Evolutionary conservation across 176 grass and related monocot genomes (phyloP).

Genomic region (Luzula sylvatica): DNA sequence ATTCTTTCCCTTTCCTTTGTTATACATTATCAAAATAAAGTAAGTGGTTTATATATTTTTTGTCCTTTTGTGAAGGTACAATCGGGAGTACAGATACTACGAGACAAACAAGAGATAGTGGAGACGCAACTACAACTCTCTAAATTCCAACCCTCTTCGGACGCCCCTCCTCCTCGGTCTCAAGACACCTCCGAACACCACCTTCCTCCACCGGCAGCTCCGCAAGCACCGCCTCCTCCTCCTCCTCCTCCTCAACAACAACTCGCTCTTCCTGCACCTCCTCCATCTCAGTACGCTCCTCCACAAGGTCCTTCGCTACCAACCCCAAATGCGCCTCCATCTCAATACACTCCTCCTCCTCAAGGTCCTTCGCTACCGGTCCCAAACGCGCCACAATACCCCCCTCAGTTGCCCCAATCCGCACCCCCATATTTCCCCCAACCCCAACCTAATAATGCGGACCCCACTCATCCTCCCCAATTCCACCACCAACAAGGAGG

Average conservation of each 20-base stretch:
- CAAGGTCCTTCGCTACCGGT: constrained; percentile 41
- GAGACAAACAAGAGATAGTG: constrained; percentile 80
- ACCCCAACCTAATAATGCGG: constrained; percentile 36
- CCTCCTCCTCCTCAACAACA: constrained; percentile 29
- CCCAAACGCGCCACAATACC: constrained; percentile 24
- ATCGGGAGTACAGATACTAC: constrained; percentile 62
- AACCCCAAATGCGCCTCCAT: constrained; percentile 42
- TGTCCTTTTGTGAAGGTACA: constrained; percentile 44
- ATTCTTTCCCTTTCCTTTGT: not conserved
- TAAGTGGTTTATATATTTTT: not conserved
- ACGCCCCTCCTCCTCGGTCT: constrained; percentile 28
- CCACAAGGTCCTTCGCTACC: constrained; percentile 41
- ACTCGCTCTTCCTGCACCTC: constrained; percentile 21
- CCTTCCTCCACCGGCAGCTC: not conserved
- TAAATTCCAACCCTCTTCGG: constrained; percentile 40
- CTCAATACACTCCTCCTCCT: constrained; percentile 35
- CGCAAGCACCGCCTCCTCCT: constrained; percentile 23
- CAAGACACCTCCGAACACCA: constrained; percentile 19
- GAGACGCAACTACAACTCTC: constrained; percentile 60
- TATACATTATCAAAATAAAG: not conserved
- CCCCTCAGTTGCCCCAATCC: constrained; percentile 29
- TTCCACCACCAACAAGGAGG: constrained; percentile 3
- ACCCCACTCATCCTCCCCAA: constrained; percentile 23
- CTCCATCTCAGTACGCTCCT: constrained; percentile 23
- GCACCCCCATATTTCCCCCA: constrained; percentile 27